Evolutionary conservation across 2,329 filamentous ascomycete genomes (phyloP).

Genomic region (Aspergillus sp.): DNA sequence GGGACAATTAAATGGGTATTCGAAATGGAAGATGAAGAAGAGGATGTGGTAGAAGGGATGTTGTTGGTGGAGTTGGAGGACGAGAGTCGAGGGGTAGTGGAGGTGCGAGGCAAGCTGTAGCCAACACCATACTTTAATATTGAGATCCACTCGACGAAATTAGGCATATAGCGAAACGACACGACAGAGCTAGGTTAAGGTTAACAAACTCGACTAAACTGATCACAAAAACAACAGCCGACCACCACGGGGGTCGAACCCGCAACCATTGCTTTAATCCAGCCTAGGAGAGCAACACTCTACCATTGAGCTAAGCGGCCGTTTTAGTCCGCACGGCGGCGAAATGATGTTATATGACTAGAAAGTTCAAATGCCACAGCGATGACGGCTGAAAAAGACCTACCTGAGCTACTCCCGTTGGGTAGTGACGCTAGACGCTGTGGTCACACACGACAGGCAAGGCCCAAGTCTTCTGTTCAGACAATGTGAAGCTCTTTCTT

Average conservation of each 20-base stretch:
- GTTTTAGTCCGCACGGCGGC: neutral
- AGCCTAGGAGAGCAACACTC: slow-evolving; percentile 1
- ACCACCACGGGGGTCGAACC: slow-evolving; percentile 1
- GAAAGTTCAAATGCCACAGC: slow-evolving; percentile 1
- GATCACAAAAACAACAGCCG: neutral
- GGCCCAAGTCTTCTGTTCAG: too few species aligned
- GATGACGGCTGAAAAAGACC: slow-evolving; percentile 11
- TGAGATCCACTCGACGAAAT: too few species aligned
- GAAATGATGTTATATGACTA: neutral
- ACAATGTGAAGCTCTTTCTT: too few species aligned
- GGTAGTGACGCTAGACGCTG: slow-evolving; percentile 18
- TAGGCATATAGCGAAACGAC: too few species aligned
- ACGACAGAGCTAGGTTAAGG: too few species aligned
- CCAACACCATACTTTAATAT: too few species aligned
- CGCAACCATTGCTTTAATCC: slow-evolving; percentile 1
- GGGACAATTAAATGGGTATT: slow-evolving; percentile 46
- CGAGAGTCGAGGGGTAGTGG: slow-evolving; percentile 13
- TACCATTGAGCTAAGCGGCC: slow-evolving; percentile 2
- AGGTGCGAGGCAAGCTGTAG: slow-evolving; percentile 25
- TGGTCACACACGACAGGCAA: too few species aligned
- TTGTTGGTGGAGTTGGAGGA: slow-evolving; percentile 45
- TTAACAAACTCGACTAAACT: neutral
- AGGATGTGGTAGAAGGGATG: slow-evolving; percentile 49
- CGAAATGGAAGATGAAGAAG: slow-evolving; percentile 44
- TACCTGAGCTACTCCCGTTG: slow-evolving; percentile 21